Percentiles rank a stretch among this genome's conserved stretches.
Evolutionary conservation across 257 asterid genomes (phyloP).

Genomic region (Knoxia roxburghii): DNA sequence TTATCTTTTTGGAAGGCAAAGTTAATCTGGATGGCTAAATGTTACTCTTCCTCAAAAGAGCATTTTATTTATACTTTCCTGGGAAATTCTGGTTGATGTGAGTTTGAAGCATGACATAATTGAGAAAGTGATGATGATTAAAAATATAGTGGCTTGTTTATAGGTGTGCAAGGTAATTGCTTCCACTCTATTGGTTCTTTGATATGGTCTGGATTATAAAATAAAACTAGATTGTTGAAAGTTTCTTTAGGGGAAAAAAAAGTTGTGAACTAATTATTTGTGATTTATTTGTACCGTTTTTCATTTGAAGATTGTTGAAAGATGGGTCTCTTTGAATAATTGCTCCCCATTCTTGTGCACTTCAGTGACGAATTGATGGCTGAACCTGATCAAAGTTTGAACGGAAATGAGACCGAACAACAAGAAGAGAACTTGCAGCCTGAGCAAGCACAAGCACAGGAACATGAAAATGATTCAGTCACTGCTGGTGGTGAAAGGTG

Average conservation of each 20-base stretch:
- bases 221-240: too few relatives aligned
- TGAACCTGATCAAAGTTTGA: constrained; percentile 40
- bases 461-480: constrained; percentile 36
- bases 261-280: too few relatives aligned
- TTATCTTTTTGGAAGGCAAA: too few relatives aligned
- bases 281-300: too few relatives aligned
- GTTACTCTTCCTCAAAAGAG: not conserved
- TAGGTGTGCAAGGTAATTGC: constrained; percentile 2
- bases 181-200: not conserved
- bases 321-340: not conserved
- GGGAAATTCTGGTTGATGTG: not conserved
- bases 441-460: constrained; percentile 41
- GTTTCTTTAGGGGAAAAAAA: too few relatives aligned
- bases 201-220: not conserved
- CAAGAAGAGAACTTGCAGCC: constrained; percentile 24
- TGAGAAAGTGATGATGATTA: not conserved
- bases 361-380: constrained; percentile 37
- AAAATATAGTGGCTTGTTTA: not conserved
- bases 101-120: not conserved
- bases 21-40: too few relatives aligned
- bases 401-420: constrained; percentile 25
- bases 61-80: not conserved
- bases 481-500: constrained; percentile 62
- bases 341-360: not conserved
- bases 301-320: not conserved